Conservation (phyloP, 345 rosid species). For the Eucalyptus lansdowneana region DNA sequence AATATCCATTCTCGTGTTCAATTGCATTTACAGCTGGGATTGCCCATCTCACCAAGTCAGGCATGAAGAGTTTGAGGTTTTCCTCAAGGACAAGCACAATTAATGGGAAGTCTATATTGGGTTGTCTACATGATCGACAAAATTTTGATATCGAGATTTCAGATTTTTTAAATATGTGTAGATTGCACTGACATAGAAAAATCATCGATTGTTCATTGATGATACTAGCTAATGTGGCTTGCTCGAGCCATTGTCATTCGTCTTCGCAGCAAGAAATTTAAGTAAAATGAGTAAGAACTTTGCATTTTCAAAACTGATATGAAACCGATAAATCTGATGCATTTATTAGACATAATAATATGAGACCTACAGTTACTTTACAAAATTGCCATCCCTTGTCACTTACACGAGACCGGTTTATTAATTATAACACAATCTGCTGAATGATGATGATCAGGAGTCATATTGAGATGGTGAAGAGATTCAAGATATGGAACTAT, state of each 20-base stretch:
- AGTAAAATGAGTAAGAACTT: background rate
- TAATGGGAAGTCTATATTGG: background rate
- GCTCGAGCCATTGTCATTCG: background rate
- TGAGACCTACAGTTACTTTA: background rate
- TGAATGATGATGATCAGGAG: background rate
- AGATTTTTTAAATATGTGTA: background rate
- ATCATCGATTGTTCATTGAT: background rate
- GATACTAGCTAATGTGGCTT: background rate
- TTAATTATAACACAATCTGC: background rate
- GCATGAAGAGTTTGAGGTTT: background rate
- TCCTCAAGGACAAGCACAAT: background rate
- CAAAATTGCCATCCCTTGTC: background rate
- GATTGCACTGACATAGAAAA: background rate
- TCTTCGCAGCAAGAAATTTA: background rate
- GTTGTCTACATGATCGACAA: background rate
- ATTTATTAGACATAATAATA: background rate
- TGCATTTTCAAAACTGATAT: background rate
- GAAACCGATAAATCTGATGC: rapidly evolving
- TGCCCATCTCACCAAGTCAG: background rate
- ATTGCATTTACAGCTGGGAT: background rate
- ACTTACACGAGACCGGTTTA: background rate
- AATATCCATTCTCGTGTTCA: background rate
- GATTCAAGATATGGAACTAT: slow-evolving; percentile 6
- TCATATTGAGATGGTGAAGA: slow-evolving; percentile 9
- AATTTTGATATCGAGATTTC: background rate